These are phyloP conservation scores for Yarrowia keelungensis DNA, from an alignment of 805 yeast species.

Conservation along the genomic window DNA sequence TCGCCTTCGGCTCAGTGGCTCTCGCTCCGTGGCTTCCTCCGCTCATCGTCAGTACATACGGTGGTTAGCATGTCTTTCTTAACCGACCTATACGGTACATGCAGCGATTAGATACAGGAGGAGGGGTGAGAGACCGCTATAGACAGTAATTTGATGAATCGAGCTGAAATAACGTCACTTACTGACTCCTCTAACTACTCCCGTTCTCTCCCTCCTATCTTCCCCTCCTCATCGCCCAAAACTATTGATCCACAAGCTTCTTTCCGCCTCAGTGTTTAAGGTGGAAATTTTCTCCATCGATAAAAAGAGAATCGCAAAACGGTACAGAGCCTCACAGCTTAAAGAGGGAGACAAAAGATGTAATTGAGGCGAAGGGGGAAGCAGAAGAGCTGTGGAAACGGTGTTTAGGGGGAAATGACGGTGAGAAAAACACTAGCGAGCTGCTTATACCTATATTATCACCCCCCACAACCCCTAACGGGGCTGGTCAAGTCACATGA, in stretches of 20 bases:
- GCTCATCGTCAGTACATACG: slow-evolving; percentile 6
- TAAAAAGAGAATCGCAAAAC: slow-evolving; percentile 7
- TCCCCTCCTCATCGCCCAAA: background rate
- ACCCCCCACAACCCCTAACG: background rate
- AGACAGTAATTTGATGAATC: no score
- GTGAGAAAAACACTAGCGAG: background rate
- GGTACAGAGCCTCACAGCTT: slow-evolving; percentile 10
- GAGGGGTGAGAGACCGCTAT: background rate
- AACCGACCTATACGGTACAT: slow-evolving; percentile 19
- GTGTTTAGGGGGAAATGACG: background rate
- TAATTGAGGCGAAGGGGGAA: background rate
- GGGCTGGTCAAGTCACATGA: slow-evolving; percentile 30
- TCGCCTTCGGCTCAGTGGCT: no score
- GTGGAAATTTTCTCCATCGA: slow-evolving; percentile 28
- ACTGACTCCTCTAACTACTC: no score
- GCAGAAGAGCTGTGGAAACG: background rate
- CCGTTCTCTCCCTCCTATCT: background rate
- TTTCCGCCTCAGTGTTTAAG: slow-evolving; percentile 13
- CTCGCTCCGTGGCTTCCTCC: no score
- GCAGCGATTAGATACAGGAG: slow-evolving; percentile 2
- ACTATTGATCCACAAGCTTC: slow-evolving; percentile 16
- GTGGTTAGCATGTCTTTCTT: background rate
- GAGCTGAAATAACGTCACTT: no score
- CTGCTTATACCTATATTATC: no score
- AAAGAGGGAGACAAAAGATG: background rate